Evolutionary conservation across 2,329 filamentous ascomycete genomes (phyloP).

Genomic region (Aspergillus thermomutatus): DNA sequence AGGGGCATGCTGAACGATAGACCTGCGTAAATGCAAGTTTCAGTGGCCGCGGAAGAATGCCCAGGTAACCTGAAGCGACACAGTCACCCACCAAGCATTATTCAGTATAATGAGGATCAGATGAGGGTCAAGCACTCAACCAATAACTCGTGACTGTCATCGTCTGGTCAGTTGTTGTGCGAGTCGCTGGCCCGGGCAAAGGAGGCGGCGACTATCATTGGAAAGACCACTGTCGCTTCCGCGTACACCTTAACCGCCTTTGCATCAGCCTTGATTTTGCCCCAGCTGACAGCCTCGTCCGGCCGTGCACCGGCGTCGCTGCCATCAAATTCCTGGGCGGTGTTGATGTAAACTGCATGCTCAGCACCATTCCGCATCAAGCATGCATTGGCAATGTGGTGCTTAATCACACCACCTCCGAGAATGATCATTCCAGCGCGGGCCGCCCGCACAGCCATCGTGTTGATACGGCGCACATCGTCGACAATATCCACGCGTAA

Average conservation of each 20-base stretch:
- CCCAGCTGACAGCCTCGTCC: constrained; percentile 97
- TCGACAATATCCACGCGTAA: constrained; percentile 88
- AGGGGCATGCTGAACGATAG: no score
- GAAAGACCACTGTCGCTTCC: constrained; percentile 65
- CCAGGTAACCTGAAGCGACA: neutral
- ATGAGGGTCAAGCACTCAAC: no score
- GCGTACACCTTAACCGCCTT: constrained; percentile 85
- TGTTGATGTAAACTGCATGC: constrained; percentile 96
- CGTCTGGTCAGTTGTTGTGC: constrained; percentile 1
- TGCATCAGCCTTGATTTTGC: constrained; percentile 88
- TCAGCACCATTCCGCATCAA: constrained; percentile 97
- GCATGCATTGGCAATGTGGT: constrained; percentile 97
- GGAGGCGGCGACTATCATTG: constrained; percentile 64
- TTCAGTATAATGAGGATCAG: no score
- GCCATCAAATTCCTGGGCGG: constrained; percentile 93
- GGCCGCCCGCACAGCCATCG: constrained; percentile 81
- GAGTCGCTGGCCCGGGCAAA: constrained; percentile 50
- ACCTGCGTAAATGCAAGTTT: no score
- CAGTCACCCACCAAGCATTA: neutral
- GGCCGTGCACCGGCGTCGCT: constrained; percentile 93
- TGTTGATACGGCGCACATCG: constrained; percentile 91
- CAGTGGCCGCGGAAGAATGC: neutral
- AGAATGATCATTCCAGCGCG: constrained; percentile 92
- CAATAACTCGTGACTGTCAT: no score
- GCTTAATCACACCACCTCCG: constrained; percentile 92